These are phyloP conservation scores for Backusella mclennaniae DNA, from an alignment of 192 early-diverging fungal species.

Conservation along the genomic window DNA sequence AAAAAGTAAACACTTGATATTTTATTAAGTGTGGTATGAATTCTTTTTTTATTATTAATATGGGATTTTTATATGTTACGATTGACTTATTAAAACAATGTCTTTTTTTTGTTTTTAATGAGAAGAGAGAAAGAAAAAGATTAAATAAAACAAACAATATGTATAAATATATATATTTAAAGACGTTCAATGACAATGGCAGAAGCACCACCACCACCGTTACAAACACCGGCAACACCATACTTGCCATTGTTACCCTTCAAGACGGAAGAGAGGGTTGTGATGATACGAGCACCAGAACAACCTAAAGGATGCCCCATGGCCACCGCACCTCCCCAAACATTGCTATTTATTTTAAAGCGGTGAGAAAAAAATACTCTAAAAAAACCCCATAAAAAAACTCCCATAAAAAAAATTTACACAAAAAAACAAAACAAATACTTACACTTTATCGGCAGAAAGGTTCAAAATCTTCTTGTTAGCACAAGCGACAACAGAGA, in stretches of 20 bases:
- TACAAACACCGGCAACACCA: slow-evolving; percentile 93
- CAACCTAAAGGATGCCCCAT: slow-evolving; percentile 96
- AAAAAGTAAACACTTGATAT: too few relatives aligned
- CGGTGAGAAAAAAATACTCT: neutral
- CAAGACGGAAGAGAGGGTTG: slow-evolving; percentile 81
- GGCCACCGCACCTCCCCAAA: slow-evolving; percentile 96
- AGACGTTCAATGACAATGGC: slow-evolving; percentile 35
- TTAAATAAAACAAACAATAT: too few relatives aligned
- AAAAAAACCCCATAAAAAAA: neutral
- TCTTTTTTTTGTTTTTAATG: too few relatives aligned
- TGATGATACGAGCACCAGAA: slow-evolving; percentile 89
- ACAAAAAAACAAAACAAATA: neutral
- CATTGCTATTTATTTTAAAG: slow-evolving; percentile 59
- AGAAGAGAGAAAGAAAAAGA: too few relatives aligned
- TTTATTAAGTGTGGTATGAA: too few relatives aligned
- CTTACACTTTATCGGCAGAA: slow-evolving; percentile 62
- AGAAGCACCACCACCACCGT: slow-evolving; percentile 45
- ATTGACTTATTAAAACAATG: too few relatives aligned
- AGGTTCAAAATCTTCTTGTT: slow-evolving; percentile 83
- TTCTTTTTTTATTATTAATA: too few relatives aligned
- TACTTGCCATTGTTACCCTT: slow-evolving; percentile 78
- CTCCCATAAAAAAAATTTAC: neutral
- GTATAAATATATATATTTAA: neutral
- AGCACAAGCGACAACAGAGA: slow-evolving; percentile 84
- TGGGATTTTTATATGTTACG: too few relatives aligned